Conservation (phyloP, 1,139 yeast genomes). For the Pichia sp. region DNA sequence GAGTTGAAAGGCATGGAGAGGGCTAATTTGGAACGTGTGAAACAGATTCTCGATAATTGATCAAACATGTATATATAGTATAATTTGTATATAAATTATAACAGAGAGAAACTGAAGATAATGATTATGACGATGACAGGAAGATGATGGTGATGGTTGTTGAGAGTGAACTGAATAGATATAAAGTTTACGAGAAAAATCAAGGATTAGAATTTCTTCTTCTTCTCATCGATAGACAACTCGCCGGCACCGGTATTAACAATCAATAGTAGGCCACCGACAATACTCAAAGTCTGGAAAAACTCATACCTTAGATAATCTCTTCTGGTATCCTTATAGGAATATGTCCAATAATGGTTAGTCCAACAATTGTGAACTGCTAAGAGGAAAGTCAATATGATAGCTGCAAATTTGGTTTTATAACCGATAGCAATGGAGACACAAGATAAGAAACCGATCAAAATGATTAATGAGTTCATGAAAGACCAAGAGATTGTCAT, state of each 20-base stretch:
- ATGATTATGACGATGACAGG: not conserved
- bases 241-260: slow-evolving; percentile 98
- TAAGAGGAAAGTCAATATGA: slow-evolving; percentile 67
- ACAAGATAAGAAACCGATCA: slow-evolving; percentile 70
- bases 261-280: slow-evolving; percentile 86
- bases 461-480: slow-evolving; percentile 58
- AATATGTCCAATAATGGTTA: slow-evolving; percentile 87
- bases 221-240: slow-evolving; percentile 90
- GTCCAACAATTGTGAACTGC: slow-evolving; percentile 72
- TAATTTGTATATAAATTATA: not conserved
- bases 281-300: slow-evolving; percentile 90
- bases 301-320: slow-evolving; percentile 91
- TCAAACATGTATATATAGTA: slow-evolving; percentile 3
- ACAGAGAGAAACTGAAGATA: not conserved
- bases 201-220: slow-evolving; percentile 66
- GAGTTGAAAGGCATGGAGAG: slow-evolving; percentile 68
- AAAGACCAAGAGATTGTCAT: slow-evolving; percentile 74
- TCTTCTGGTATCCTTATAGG: slow-evolving; percentile 68
- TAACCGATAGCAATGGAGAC: slow-evolving; percentile 85
- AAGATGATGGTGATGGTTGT: not conserved
- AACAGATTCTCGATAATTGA: slow-evolving; percentile 33
- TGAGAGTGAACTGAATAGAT: too few relatives aligned
- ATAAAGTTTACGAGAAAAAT: not conserved
- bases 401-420: slow-evolving; percentile 89
- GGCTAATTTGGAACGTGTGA: slow-evolving; percentile 46